A percentile compares a stretch with the other conserved stretches of the same genome.
Evolutionary conservation across 2,329 filamentous ascomycete genomes (phyloP).

Genomic region (Colletotrichum nymphaeae): DNA sequence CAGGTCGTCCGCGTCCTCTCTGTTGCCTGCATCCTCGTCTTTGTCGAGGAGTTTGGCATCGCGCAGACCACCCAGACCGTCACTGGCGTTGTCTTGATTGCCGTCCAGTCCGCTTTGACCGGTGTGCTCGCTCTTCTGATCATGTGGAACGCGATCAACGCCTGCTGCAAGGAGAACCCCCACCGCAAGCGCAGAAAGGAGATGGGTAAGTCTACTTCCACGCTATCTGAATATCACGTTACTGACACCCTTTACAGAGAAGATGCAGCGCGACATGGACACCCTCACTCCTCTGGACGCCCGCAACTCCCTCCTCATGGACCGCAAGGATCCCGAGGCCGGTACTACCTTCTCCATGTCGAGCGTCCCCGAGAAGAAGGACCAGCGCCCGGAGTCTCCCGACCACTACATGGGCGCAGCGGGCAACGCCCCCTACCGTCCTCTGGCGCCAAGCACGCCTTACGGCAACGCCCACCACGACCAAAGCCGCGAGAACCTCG

Average conservation of each 20-base stretch:
- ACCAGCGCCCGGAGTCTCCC: constrained; percentile 44
- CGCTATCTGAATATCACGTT: constrained; percentile 4
- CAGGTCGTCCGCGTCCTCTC: constrained; percentile 90
- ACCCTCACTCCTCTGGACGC: constrained; percentile 88
- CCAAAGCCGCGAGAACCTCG: constrained; percentile 51
- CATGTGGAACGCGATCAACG: constrained; percentile 86
- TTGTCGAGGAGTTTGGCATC: constrained; percentile 92
- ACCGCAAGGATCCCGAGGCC: constrained; percentile 53
- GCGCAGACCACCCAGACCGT: constrained; percentile 93
- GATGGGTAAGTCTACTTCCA: constrained; percentile 73
- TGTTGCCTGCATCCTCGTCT: constrained; percentile 88
- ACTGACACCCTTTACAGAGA: constrained; percentile 66
- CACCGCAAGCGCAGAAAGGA: constrained; percentile 91
- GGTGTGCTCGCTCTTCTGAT: constrained; percentile 88
- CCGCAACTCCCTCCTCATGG: constrained; percentile 85
- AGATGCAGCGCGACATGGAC: constrained; percentile 81
- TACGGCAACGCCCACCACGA: constrained; percentile 37
- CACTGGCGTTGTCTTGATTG: constrained; percentile 91
- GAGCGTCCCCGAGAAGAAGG: constrained; percentile 44
- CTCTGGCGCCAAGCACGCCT: constrained; percentile 50
- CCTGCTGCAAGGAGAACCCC: constrained; percentile 87
- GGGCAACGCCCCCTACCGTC: constrained; percentile 43
- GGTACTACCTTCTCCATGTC: constrained; percentile 57
- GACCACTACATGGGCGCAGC: constrained; percentile 45
- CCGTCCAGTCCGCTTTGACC: constrained; percentile 88